Evolutionary conservation across 768 basidiomycete species (phyloP).

Genomic region (Phaeotremella skinneri): DNA sequence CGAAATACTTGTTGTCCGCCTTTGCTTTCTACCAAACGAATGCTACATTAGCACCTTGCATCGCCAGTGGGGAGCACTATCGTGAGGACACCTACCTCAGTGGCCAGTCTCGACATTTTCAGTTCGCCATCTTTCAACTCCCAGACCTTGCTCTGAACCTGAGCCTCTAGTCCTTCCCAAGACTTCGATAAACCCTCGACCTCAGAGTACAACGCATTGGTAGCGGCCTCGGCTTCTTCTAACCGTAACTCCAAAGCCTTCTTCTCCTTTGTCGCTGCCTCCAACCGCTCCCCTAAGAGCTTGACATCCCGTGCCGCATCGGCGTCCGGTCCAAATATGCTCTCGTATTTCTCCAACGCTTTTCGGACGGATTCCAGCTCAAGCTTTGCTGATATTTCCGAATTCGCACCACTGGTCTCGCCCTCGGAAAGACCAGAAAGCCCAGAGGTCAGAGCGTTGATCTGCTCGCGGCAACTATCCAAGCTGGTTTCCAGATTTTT

Average conservation of each 20-base stretch:
- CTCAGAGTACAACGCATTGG: constrained; percentile 75
- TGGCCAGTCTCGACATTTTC: constrained; percentile 61
- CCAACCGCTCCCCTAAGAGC: constrained; percentile 60
- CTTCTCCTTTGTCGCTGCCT: constrained; percentile 68
- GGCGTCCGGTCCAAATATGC: constrained; percentile 60
- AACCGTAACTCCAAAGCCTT: constrained; percentile 63
- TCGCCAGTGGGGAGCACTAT: neutral
- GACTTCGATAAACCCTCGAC: constrained; percentile 79
- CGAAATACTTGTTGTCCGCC: constrained; percentile 90
- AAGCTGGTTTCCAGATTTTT: constrained; percentile 62
- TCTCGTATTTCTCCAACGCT: constrained; percentile 57
- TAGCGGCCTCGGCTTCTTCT: constrained; percentile 66
- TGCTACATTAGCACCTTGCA: neutral
- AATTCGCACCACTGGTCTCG: neutral
- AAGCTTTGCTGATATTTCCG: constrained; percentile 8
- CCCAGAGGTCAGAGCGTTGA: constrained; percentile 27
- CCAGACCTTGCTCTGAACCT: constrained; percentile 79
- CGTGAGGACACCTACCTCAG: constrained; percentile 62
- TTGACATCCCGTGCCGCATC: constrained; percentile 59
- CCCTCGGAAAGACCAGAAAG: constrained; percentile 9
- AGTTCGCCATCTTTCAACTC: constrained; percentile 75
- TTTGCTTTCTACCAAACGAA: constrained; percentile 73
- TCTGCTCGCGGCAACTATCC: constrained; percentile 45
- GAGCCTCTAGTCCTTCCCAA: constrained; percentile 79
- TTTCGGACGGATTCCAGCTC: constrained; percentile 23